Conservation (phyloP, 2,329 filamentous ascomycete genomes). For the Diaporthe amygdali region DNA sequence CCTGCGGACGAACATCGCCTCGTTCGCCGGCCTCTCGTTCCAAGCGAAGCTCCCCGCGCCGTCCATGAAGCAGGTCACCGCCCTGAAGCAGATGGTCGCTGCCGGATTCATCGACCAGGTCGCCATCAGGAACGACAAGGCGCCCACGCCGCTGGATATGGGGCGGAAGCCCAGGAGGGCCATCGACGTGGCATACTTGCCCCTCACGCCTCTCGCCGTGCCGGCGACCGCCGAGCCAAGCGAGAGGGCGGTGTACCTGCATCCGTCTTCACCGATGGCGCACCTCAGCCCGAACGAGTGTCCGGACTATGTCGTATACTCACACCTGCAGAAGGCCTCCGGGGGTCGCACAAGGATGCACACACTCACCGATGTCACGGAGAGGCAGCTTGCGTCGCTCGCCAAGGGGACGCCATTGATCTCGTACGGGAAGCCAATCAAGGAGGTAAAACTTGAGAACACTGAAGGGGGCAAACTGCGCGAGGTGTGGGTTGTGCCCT, state of each 20-base stretch:
- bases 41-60: slow-evolving; percentile 63
- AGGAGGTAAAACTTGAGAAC: slow-evolving; percentile 65
- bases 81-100: slow-evolving; percentile 89
- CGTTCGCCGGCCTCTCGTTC: slow-evolving; percentile 62
- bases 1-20: slow-evolving; percentile 75
- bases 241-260: slow-evolving; percentile 80
- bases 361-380: slow-evolving; percentile 79
- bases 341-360: slow-evolving; percentile 78
- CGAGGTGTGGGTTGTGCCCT: slow-evolving; percentile 85
- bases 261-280: slow-evolving; percentile 83
- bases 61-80: slow-evolving; percentile 72
- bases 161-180: slow-evolving; percentile 78
- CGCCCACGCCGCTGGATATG: slow-evolving; percentile 72
- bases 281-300: slow-evolving; percentile 73
- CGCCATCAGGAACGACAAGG: slow-evolving; percentile 88
- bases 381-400: slow-evolving; percentile 75
- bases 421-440: slow-evolving; percentile 87
- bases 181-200: slow-evolving; percentile 90
- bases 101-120: slow-evolving; percentile 94
- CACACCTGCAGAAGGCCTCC: slow-evolving; percentile 75
- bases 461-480: slow-evolving; percentile 51
- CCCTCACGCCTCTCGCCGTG: slow-evolving; percentile 72
- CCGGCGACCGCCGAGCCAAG: slow-evolving; percentile 44
- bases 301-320: slow-evolving; percentile 87
- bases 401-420: slow-evolving; percentile 86